phyloP scores from a whole-genome alignment of 2,329 filamentous ascomycete species.

The Claviceps sp. region DNA sequence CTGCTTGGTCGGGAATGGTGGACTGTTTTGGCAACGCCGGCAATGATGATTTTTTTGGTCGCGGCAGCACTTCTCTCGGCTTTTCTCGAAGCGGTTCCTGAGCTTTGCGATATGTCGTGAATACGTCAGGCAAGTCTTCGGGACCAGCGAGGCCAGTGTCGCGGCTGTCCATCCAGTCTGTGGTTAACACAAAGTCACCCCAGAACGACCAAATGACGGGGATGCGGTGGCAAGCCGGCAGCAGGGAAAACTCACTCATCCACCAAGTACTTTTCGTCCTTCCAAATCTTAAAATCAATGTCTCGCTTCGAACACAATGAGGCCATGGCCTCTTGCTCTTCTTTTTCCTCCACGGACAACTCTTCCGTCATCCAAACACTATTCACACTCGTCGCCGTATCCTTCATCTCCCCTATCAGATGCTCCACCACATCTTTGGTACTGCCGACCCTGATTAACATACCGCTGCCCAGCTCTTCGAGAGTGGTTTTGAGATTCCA shows the following conservation, averaged over 20 bases:
- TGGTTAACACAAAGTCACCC: neutral
- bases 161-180: slow-evolving; percentile 31
- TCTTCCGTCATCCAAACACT: slow-evolving; percentile 65
- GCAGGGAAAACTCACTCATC: slow-evolving; percentile 50
- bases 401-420: slow-evolving; percentile 37
- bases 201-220: neutral
- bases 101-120: slow-evolving; percentile 60
- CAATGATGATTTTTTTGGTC: slow-evolving; percentile 35
- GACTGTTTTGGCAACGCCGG: slow-evolving; percentile 39
- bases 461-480: slow-evolving; percentile 42
- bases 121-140: slow-evolving; percentile 56
- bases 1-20: slow-evolving; percentile 41
- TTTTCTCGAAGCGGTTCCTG: slow-evolving; percentile 56
- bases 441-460: slow-evolving; percentile 51
- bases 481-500: slow-evolving; percentile 58
- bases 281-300: slow-evolving; percentile 51
- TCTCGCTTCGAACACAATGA: slow-evolving; percentile 36
- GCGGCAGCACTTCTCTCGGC: slow-evolving; percentile 43
- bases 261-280: slow-evolving; percentile 66
- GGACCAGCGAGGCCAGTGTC: slow-evolving; percentile 47
- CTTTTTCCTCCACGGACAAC: slow-evolving; percentile 54
- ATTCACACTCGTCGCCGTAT: slow-evolving; percentile 33
- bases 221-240: neutral
- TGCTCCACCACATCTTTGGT: slow-evolving; percentile 43
- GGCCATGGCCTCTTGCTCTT: slow-evolving; percentile 45